A percentile compares a stretch with the other conserved stretches of the same genome.
Conservation (phyloP, 2,329 filamentous ascomycete species). For the Xylariaceae sp. region DNA sequence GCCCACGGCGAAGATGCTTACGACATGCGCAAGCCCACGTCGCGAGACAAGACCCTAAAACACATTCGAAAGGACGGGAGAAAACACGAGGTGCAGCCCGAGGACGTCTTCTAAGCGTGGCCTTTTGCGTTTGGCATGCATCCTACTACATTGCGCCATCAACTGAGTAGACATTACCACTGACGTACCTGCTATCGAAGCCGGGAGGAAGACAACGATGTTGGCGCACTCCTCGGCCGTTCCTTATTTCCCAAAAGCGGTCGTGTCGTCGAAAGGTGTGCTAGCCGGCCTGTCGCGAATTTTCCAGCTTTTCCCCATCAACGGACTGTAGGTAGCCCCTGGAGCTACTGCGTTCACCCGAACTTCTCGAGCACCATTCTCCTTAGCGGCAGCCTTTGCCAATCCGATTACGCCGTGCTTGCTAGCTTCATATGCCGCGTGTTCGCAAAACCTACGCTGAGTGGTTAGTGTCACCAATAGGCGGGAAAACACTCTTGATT, state of each 20-base stretch:
- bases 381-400: constrained; percentile 41
- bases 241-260: constrained; percentile 47
- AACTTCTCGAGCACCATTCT: constrained; percentile 47
- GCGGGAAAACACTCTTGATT: constrained; percentile 33
- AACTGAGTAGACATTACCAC: constrained; percentile 49
- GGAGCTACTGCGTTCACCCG: constrained; percentile 52
- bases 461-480: constrained; percentile 19
- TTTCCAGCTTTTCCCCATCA: constrained; percentile 50
- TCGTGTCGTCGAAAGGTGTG: constrained; percentile 46
- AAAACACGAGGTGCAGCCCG: constrained; percentile 73
- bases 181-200: constrained; percentile 50
- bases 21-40: constrained; percentile 94
- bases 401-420: constrained; percentile 44
- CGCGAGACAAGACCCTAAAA: constrained; percentile 73
- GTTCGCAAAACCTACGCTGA: constrained; percentile 42
- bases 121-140: constrained; percentile 2
- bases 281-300: constrained; percentile 39
- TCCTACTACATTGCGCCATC: constrained; percentile 44
- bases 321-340: constrained; percentile 52
- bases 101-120: constrained; percentile 76
- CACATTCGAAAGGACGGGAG: constrained; percentile 83
- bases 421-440: constrained; percentile 43
- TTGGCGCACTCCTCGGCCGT: constrained; percentile 51
- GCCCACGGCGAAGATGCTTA: constrained; percentile 80
- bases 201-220: constrained; percentile 52